Evolutionary conservation across 768 basidiomycete genomes (phyloP).

Genomic region (Calocera cornea): DNA sequence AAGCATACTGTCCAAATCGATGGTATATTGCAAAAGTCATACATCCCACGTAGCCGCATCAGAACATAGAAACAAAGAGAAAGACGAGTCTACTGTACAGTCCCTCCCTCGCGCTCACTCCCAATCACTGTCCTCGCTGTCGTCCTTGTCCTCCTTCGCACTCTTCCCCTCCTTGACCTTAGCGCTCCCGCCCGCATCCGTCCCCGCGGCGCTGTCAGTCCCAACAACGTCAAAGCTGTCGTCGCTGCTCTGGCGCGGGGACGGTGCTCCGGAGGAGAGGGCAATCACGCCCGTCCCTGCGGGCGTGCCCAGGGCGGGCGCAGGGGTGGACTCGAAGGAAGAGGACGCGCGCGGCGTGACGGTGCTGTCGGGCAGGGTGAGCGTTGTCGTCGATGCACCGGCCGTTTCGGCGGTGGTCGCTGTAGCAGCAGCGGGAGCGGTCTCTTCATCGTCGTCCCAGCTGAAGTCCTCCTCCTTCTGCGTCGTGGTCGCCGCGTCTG

Average conservation of each 20-base stretch:
- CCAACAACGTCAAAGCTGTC: slow-evolving; percentile 58
- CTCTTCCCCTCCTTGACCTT: slow-evolving; percentile 22
- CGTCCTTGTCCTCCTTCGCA: slow-evolving; percentile 29
- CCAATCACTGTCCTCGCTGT: slow-evolving; percentile 51
- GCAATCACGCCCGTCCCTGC: not conserved
- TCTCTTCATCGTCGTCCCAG: slow-evolving; percentile 91
- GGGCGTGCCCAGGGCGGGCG: slow-evolving; percentile 7
- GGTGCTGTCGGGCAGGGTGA: slow-evolving; percentile 6
- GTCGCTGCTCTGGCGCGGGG: slow-evolving; percentile 45
- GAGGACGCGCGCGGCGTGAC: slow-evolving; percentile 5
- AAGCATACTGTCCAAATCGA: too few relatives aligned
- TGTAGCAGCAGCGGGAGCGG: slow-evolving; percentile 18
- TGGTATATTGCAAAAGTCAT: not conserved
- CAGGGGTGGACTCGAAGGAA: slow-evolving; percentile 17
- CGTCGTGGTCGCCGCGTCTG: slow-evolving; percentile 26
- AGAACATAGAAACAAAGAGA: not conserved
- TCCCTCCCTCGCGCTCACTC: slow-evolving; percentile 29
- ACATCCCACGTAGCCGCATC: not conserved
- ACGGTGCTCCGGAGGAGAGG: slow-evolving; percentile 11
- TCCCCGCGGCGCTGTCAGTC: slow-evolving; percentile 19
- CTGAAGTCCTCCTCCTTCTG: slow-evolving; percentile 68
- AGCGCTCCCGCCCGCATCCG: slow-evolving; percentile 30
- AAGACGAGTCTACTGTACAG: not conserved
- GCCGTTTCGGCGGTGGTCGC: not conserved
- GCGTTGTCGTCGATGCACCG: not conserved